Evolutionary conservation across 345 rosid genomes (phyloP), one percentile per base, ranked within the genome.

Genomic region (Eutrema japonicum): DNA sequence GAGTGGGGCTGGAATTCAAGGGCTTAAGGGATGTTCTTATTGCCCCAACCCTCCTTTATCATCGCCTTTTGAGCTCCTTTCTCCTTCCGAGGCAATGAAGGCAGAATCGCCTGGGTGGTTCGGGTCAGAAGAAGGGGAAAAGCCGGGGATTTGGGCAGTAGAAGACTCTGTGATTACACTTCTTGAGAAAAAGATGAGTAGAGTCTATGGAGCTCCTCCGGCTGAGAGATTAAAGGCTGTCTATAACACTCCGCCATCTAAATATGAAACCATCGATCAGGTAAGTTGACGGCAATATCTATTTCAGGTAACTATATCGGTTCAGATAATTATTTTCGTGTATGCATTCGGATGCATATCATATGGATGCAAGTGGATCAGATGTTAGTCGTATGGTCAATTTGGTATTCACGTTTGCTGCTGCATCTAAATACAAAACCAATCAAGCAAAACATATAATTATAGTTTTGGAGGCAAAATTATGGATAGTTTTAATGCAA

Each of bases 241-340:
- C 62, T 89, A 86, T 66, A 79, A 83, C 74, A 93, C 91, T 27
- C 77, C 90, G 3, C 96, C 98, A 54, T 82, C 94, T 36, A 93
- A 91, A 79, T 93, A 78, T 65, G 98, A 93, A 82, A 80, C 94
- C n/a, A 75, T 88, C 27, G 98, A 93, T 83, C 97, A 93, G 96
- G 98, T 92, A 85, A 27, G 0, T 35, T 54, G 42, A 54, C 3
- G 4, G 3, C 46, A n/a, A 2, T 64, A 8, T 58, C 2, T 18
- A 4, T 36, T 9, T 22, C 8, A 16, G 45, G 8, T 36, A 2
- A 9, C 26, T 55, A 10, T 14, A 10, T 14, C 7, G 9, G 12
- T 55, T 33, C 60, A 33, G 12, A 35, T 14, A n/a, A 8, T 53
- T 3, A 29, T 53, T 11, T 29, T 29, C 36, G 59, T 32, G 32